phyloP scores from a whole-genome alignment of 2,329 filamentous ascomycete species.

The Zelopaecilomyces penicillatus region DNA sequence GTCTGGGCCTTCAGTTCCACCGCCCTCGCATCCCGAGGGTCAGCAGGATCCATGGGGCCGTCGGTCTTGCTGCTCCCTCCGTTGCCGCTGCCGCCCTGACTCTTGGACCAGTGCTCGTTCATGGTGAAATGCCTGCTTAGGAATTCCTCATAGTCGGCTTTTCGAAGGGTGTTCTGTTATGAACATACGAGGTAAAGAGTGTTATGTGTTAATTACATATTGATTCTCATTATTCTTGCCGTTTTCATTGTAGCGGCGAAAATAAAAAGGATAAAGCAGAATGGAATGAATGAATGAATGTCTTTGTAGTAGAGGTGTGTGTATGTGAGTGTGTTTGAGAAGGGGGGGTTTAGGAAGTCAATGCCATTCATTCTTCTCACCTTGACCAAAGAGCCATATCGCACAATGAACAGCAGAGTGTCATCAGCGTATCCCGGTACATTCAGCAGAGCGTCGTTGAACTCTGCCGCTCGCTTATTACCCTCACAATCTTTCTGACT shows the following conservation, averaged over 20 bases:
- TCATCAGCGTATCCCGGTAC: constrained; percentile 22
- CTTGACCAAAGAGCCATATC: constrained; percentile 17
- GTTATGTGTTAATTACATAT: no score
- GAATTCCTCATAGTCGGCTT: constrained; percentile 19
- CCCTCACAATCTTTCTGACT: constrained; percentile 8
- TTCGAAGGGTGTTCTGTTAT: constrained; percentile 15
- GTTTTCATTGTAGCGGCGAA: no score
- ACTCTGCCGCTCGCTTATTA: constrained; percentile 17
- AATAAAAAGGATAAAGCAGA: no score
- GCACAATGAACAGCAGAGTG: constrained; percentile 21
- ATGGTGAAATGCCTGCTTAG: constrained; percentile 10
- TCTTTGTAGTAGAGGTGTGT: no score
- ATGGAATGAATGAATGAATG: no score
- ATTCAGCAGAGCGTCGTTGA: constrained; percentile 18
- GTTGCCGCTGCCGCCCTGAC: constrained; percentile 1
- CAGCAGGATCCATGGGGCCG: constrained; percentile 1
- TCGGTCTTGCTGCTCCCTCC: constrained; percentile 3
- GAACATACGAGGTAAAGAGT: not conserved
- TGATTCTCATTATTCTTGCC: no score
- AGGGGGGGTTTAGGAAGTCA: no score
- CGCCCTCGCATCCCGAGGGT: constrained; percentile 7
- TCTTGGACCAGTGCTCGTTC: constrained; percentile 11
- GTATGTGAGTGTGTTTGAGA: no score
- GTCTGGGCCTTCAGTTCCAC: constrained; percentile 15
- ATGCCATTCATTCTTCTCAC: no score